Conservation (phyloP, 805 yeast species). For the Starmerella floris region DNA sequence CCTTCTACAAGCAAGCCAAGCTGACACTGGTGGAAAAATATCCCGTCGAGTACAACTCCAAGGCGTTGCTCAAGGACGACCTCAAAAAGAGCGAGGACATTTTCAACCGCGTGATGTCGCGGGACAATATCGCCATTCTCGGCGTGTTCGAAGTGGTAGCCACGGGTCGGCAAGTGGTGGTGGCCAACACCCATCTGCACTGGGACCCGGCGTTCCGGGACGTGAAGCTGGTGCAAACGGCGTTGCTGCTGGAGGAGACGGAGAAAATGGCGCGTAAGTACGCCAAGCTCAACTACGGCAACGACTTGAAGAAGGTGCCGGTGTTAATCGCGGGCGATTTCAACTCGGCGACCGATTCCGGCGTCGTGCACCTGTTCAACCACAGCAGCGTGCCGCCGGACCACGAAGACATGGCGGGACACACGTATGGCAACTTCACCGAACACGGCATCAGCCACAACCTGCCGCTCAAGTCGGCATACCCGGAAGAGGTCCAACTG, state of each 20-base stretch:
- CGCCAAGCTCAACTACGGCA: constrained; percentile 29
- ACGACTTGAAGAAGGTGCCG: constrained; percentile 46
- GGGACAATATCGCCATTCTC: constrained; percentile 81
- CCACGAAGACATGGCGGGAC: constrained; percentile 70
- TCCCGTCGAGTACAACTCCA: constrained; percentile 60
- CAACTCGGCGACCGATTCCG: constrained; percentile 75
- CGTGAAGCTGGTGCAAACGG: constrained; percentile 91
- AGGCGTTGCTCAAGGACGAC: constrained; percentile 41
- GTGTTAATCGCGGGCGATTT: constrained; percentile 87
- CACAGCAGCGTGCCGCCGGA: constrained; percentile 58
- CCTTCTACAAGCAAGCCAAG: constrained; percentile 58
- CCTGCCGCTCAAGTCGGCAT: constrained; percentile 72
- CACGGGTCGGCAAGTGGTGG: constrained; percentile 57
- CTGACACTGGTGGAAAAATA: constrained; percentile 61
- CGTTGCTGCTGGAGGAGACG: constrained; percentile 77
- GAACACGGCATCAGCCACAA: constrained; percentile 76
- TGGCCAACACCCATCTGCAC: constrained; percentile 88
- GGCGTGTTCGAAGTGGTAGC: constrained; percentile 57
- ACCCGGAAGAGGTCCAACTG: constrained; percentile 70
- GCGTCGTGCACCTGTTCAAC: constrained; percentile 81
- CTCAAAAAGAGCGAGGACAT: constrained; percentile 89
- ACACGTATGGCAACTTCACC: constrained; percentile 84
- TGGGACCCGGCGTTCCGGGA: constrained; percentile 97
- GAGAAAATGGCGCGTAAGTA: constrained; percentile 48
- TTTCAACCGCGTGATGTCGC: constrained; percentile 89